Conservation (phyloP, 1,284 basidiomycete genomes). For the Ustilago crameri region DNA sequence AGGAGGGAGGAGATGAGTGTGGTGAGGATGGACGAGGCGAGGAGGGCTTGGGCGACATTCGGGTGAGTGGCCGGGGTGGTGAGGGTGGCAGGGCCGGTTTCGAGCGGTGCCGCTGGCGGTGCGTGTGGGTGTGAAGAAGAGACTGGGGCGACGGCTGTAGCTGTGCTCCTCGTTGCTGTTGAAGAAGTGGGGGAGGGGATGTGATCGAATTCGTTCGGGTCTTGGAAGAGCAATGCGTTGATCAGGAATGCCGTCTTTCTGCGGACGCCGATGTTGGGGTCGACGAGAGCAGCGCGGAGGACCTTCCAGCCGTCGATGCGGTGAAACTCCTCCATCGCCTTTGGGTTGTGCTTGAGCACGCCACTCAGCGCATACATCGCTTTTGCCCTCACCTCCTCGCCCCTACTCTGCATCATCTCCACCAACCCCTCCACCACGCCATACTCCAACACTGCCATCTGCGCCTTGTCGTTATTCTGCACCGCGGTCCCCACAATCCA, state of each 20-base stretch:
- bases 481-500: constrained; percentile 95
- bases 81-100: constrained; percentile 64
- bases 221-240: constrained; percentile 79
- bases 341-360: constrained; percentile 82
- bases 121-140: constrained; percentile 3
- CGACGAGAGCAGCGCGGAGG: constrained; percentile 76
- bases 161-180: constrained; percentile 68
- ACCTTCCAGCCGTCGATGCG: constrained; percentile 77
- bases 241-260: constrained; percentile 88
- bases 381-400: constrained; percentile 72
- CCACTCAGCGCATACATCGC: constrained; percentile 88
- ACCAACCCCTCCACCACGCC: constrained; percentile 73
- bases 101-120: constrained; percentile 50
- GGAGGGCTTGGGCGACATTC: constrained; percentile 57
- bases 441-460: constrained; percentile 75
- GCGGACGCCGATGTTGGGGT: constrained; percentile 81
- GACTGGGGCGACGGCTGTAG: constrained; percentile 23
- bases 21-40: constrained; percentile 56
- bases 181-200: neutral
- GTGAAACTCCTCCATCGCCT: constrained; percentile 76
- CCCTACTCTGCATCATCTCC: constrained; percentile 73
- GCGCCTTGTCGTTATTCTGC: constrained; percentile 93
- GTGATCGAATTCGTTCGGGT: constrained; percentile 28
- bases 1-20: constrained; percentile 60
- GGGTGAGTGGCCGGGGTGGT: constrained; percentile 52